Evolutionary conservation across 371 early-diverging fungal genomes (phyloP).

Genomic region (Mortierella sp.): DNA sequence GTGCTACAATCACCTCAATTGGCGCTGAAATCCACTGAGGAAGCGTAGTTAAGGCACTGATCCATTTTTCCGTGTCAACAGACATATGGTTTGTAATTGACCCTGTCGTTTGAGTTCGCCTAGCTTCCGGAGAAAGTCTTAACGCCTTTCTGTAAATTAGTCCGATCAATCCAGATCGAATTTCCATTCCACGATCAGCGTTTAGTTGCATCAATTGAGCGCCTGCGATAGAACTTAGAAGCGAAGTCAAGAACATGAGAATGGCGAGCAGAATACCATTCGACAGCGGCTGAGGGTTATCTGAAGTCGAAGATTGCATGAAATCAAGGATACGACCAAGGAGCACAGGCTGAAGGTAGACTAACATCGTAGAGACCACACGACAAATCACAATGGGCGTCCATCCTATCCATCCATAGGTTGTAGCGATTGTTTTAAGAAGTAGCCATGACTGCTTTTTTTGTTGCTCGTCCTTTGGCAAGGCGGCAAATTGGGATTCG

Average conservation of each 20-base stretch:
- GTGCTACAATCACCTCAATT: constrained; percentile 31
- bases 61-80: constrained; percentile 68
- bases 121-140: constrained; percentile 79
- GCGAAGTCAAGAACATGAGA: constrained; percentile 25
- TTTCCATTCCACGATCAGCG: constrained; percentile 58
- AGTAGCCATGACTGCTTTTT: constrained; percentile 20
- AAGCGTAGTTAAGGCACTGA: constrained; percentile 14
- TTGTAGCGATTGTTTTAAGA: constrained; percentile 17
- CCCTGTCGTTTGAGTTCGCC: constrained; percentile 79
- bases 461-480: constrained; percentile 5
- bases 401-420: constrained; percentile 42
- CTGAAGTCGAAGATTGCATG: constrained; percentile 19
- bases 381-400: constrained; percentile 31
- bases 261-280: constrained; percentile 27
- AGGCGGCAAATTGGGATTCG: background rate
- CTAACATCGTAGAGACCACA: constrained; percentile 17
- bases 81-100: constrained; percentile 90
- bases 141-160: constrained; percentile 92
- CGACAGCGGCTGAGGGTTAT: constrained; percentile 11
- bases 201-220: constrained; percentile 27
- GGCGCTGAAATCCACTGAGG: constrained; percentile 34
- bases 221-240: constrained; percentile 14
- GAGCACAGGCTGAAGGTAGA: constrained; percentile 31
- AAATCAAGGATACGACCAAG: constrained; percentile 32
- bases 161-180: constrained; percentile 86